phyloP scores from a whole-genome alignment of 2,329 filamentous ascomycete species.

The Macrophomina phaseolina region DNA sequence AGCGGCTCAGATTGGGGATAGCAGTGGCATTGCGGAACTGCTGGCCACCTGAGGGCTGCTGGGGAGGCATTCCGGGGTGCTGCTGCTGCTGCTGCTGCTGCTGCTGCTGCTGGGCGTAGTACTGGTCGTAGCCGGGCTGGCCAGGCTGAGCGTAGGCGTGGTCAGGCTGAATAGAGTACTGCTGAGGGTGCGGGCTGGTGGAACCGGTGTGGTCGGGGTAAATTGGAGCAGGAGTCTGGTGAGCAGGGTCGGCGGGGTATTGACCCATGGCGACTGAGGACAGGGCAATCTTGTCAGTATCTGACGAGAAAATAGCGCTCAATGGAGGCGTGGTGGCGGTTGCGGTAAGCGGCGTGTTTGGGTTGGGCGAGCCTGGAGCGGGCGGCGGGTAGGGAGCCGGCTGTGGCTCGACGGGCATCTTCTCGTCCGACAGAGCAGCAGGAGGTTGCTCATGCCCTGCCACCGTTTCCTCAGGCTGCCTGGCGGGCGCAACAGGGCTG shows the following conservation, averaged over 20 bases:
- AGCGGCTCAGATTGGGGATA: slow-evolving; percentile 39
- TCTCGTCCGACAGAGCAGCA: slow-evolving; percentile 2
- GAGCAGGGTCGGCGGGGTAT: slow-evolving; percentile 10
- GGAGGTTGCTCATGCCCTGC: neutral
- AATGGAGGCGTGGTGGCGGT: neutral
- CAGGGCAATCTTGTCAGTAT: slow-evolving; percentile 14
- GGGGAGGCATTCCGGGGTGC: slow-evolving; percentile 42
- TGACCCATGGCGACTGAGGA: slow-evolving; percentile 17
- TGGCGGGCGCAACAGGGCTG: neutral
- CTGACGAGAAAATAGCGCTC: neutral
- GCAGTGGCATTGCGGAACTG: slow-evolving; percentile 44
- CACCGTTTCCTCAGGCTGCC: neutral
- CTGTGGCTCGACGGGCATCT: slow-evolving; percentile 7
- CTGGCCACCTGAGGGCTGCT: slow-evolving; percentile 39
- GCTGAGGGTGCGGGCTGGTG: slow-evolving; percentile 13
- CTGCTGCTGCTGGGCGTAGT: slow-evolving; percentile 26
- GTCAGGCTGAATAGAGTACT: slow-evolving; percentile 25
- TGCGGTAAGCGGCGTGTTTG: neutral
- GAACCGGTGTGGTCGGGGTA: slow-evolving; percentile 22
- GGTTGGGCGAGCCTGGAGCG: neutral
- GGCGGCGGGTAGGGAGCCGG: neutral
- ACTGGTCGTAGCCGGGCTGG: slow-evolving; percentile 11
- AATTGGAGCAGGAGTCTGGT: neutral
- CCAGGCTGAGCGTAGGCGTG: slow-evolving; percentile 11
- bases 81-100: slow-evolving; percentile 26